Percentiles rank a stretch among this genome's conserved stretches.
Evolutionary conservation across 208 protist species (phyloP).

Genomic region (Acanthamoeba rhysodes): DNA sequence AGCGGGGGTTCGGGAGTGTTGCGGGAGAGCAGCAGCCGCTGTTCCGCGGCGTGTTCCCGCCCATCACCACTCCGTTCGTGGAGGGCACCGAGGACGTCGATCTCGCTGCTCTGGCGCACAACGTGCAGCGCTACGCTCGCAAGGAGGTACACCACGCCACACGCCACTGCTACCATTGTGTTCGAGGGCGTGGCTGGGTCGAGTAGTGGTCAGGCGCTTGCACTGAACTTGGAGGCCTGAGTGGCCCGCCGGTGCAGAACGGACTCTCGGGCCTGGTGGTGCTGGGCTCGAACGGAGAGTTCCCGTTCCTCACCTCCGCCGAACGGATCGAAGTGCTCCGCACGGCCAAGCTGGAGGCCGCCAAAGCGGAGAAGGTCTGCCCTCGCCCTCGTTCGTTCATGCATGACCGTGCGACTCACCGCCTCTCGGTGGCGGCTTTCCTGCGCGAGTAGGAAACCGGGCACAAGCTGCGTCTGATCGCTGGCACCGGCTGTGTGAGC

Average conservation of each 20-base stretch:
- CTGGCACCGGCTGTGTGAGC: slow-evolving; percentile 54
- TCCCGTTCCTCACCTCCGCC: slow-evolving; percentile 38
- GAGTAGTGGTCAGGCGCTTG: too few relatives aligned
- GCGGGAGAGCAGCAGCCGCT: neutral
- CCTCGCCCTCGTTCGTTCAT: neutral
- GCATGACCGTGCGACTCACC: too few relatives aligned
- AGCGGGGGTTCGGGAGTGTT: neutral
- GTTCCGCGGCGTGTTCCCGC: slow-evolving; percentile 56
- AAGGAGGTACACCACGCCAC: too few relatives aligned
- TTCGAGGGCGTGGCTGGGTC: too few relatives aligned
- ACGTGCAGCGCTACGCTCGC: slow-evolving; percentile 27
- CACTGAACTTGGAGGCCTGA: too few relatives aligned
- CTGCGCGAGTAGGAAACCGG: neutral
- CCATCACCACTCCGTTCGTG: slow-evolving; percentile 56
- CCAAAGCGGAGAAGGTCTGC: neutral
- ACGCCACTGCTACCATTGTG: too few relatives aligned
- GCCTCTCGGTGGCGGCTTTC: neutral
- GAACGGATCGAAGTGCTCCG: neutral
- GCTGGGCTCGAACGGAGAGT: slow-evolving; percentile 65
- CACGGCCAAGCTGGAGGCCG: slow-evolving; percentile 43
- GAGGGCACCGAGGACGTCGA: slow-evolving; percentile 50
- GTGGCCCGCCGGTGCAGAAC: neutral
- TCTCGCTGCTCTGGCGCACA: slow-evolving; percentile 15
- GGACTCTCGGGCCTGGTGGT: slow-evolving; percentile 42
- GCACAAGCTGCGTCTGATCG: slow-evolving; percentile 22